These are phyloP conservation scores for Agrocybe pediades DNA, from an alignment of 768 basidiomycete species.

Conservation along the genomic window DNA sequence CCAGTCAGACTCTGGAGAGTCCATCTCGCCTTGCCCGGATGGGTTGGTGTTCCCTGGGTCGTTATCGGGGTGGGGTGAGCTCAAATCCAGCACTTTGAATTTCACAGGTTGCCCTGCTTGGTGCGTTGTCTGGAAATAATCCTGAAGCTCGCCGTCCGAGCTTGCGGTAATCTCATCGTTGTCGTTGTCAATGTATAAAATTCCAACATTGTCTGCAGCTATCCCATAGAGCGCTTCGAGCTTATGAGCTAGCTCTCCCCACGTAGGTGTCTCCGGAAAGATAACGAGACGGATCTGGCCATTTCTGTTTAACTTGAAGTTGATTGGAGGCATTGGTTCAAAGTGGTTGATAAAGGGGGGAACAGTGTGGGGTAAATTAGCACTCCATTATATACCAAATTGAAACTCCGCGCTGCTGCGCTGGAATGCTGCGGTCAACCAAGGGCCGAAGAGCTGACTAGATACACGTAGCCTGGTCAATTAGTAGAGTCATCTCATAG, in stretches of 20 bases:
- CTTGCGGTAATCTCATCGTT: slow-evolving; percentile 78
- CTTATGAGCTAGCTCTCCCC: slow-evolving; percentile 57
- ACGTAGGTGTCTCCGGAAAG: slow-evolving; percentile 54
- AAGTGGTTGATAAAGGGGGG: neutral
- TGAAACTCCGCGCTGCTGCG: slow-evolving; percentile 14
- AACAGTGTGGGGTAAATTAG: neutral
- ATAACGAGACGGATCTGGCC: slow-evolving; percentile 60
- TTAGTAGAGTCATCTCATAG: too few relatives aligned
- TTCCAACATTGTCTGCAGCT: slow-evolving; percentile 57
- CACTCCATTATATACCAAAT: slow-evolving; percentile 8
- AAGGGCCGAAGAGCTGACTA: too few relatives aligned
- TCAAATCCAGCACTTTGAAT: slow-evolving; percentile 66
- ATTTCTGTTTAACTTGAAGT: slow-evolving; percentile 67
- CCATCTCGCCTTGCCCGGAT: slow-evolving; percentile 45
- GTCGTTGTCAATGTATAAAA: slow-evolving; percentile 74
- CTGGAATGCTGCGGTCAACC: neutral
- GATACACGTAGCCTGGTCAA: too few relatives aligned
- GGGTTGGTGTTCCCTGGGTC: slow-evolving; percentile 36
- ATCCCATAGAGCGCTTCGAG: slow-evolving; percentile 56
- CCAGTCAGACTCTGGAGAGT: slow-evolving; percentile 66
- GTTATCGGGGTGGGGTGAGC: slow-evolving; percentile 30
- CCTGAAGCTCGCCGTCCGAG: slow-evolving; percentile 76
- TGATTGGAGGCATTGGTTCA: slow-evolving; percentile 42
- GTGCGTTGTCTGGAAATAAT: slow-evolving; percentile 54
- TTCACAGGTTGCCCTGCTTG: slow-evolving; percentile 43